Conservation (phyloP, 495 filamentous ascomycete species). For the Podospora fimiseda region DNA sequence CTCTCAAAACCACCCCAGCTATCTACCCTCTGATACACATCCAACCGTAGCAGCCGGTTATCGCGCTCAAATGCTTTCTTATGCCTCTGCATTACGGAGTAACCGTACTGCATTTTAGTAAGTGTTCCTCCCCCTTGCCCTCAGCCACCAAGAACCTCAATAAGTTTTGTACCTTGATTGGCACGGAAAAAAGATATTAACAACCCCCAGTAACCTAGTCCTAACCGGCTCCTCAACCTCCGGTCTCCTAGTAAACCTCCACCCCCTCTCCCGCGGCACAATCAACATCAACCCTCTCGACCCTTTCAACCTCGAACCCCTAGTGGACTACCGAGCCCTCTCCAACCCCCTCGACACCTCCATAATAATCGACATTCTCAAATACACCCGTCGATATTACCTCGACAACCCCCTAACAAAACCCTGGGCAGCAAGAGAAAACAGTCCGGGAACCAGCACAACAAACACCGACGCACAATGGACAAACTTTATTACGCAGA, state of each 20-base stretch:
- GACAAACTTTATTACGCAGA: constrained; percentile 23
- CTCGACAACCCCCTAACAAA: constrained; percentile 28
- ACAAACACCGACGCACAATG: constrained; percentile 28
- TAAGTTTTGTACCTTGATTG: too few species aligned
- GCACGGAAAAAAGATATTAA: too few species aligned
- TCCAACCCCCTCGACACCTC: constrained; percentile 42
- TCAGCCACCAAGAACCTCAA: too few species aligned
- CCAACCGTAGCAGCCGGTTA: constrained; percentile 40
- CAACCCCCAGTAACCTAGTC: constrained; percentile 33
- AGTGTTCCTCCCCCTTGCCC: background rate
- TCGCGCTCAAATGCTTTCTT: constrained; percentile 38
- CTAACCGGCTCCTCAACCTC: constrained; percentile 27
- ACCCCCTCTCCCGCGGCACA: constrained; percentile 41
- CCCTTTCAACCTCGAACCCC: constrained; percentile 30
- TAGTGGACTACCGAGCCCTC: constrained; percentile 45
- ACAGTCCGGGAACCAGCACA: constrained; percentile 26
- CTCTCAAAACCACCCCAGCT: constrained; percentile 30
- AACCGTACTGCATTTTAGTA: constrained; percentile 37
- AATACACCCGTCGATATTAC: constrained; percentile 35
- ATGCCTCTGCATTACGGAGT: constrained; percentile 30
- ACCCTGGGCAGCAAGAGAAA: constrained; percentile 21
- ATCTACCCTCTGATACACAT: constrained; percentile 32
- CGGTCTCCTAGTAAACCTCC: constrained; percentile 35
- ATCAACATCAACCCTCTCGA: constrained; percentile 38
- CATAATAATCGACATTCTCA: constrained; percentile 37